Base-by-base conservation (phyloP, 2,329 filamentous ascomycete genomes). In the Daldinia eschscholtzii region DNA sequence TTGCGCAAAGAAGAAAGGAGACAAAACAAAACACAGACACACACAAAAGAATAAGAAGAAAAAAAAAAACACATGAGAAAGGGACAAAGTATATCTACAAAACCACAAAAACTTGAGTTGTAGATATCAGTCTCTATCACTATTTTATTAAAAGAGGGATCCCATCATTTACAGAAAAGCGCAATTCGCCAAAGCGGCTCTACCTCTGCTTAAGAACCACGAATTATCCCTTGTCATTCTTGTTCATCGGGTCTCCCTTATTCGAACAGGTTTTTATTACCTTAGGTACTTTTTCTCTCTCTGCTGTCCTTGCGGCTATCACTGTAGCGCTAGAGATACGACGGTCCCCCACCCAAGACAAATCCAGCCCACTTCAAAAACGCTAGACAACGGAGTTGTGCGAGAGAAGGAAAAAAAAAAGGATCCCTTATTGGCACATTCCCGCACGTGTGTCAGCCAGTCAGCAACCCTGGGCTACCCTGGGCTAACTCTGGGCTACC, bases 381-480 rank as follows among this genome's bases (percentile, higher is more conserved):
- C 69, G 69, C 69, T 67, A 67, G 55, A 56, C 59, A 57, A 67
- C 42, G 64, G 57, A 67, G 60, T 67, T 67, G 66, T 64, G 66
- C 69, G 66, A 69, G 52, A 23, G 4, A 23, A 55, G 37, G 23
- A 20, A 55, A 55, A 37, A 13, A 37, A 66, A 64, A 26, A 59
- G 42, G 41, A 65, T 67, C 57, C 67, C 67, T 37, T 30, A 55
- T 55, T 55, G 52, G 52, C 52, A 55, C 52, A 67, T 70, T 68
- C 61, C 61, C 66, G 52, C 64, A 70, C 67, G 52, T 66, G 67
- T 68, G 59, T 67, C 64, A 64, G 46, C 70, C 64, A 70, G 55
- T 71, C 57, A 68, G 44, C 20, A 35, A 61, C 55, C 28, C 37
- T 55, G 42, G 33, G 13, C 50, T 10, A 35, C 10, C 20, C 20